A percentile compares a stretch with the other conserved stretches of the same genome.
phyloP scores from a whole-genome alignment of 495 filamentous ascomycete genomes.

The Cladorrhinum samala region DNA sequence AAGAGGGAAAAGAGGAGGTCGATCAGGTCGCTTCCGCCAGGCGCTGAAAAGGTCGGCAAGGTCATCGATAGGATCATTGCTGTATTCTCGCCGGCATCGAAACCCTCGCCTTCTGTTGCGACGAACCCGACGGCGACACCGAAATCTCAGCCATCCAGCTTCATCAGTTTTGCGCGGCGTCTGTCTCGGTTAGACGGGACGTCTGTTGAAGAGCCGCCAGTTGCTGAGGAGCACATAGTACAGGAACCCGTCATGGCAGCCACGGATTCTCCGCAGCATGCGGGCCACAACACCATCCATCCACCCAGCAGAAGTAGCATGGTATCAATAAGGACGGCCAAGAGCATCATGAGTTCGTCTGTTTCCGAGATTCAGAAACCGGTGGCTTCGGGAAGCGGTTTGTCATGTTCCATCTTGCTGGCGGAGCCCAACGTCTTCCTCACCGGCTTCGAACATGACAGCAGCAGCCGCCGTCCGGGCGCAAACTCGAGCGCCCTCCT shows the following conservation, averaged over 20 bases:
- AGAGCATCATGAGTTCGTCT: conserved; percentile 34
- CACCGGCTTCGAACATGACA: conserved; percentile 83
- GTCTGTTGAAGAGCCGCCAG: conserved; percentile 12
- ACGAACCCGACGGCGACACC: conserved; percentile 5
- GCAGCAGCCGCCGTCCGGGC: conserved; percentile 51
- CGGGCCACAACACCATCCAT: conserved; percentile 9
- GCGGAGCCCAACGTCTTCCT: conserved; percentile 89
- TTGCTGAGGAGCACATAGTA: conserved; percentile 1
- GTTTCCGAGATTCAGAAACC: conserved; percentile 55
- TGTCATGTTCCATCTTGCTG: conserved; percentile 65
- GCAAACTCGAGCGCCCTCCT: conserved; percentile 66
- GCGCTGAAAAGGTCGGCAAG: conserved; percentile 22
- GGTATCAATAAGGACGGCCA: conserved; percentile 39
- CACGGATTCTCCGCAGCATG: conserved; percentile 15
- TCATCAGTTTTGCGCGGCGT: conserved; percentile 25
- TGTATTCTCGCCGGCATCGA: conserved; percentile 27
- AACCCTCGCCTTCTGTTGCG: conserved; percentile 14
- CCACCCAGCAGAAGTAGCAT: conserved; percentile 36
- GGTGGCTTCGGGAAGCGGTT: conserved; percentile 65
- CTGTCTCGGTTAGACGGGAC: conserved; percentile 14
- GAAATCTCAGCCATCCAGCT: conserved; percentile 22
- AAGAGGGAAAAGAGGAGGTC: conserved; percentile 33
- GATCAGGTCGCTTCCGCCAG: conserved; percentile 26
- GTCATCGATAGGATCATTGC: conserved; percentile 38
- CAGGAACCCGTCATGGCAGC: conserved; percentile 22